Conservation (phyloP, 1,139 yeast genomes). For the Candida sanyaensis region DNA sequence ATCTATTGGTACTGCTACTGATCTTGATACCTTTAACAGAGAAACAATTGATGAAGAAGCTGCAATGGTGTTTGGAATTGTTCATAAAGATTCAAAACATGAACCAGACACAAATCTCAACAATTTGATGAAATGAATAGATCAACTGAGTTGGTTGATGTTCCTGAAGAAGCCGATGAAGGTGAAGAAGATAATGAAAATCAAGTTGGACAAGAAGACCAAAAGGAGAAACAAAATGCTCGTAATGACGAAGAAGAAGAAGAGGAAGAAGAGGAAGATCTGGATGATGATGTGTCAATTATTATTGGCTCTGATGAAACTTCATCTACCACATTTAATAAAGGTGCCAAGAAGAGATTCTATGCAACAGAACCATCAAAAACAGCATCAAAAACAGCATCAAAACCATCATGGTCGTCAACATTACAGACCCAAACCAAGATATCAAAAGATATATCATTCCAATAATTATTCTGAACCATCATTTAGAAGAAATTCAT, state of each 20-base stretch:
- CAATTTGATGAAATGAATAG: slow-evolving; percentile 16
- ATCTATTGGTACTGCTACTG: background rate
- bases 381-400: too few relatives aligned
- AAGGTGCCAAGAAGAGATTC: background rate
- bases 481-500: slow-evolving; percentile 22
- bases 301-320: slow-evolving; percentile 44
- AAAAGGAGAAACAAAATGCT: slow-evolving; percentile 16
- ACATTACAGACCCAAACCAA: slow-evolving; percentile 1
- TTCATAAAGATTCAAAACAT: slow-evolving; percentile 21
- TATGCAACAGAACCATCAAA: slow-evolving; percentile 10
- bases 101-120: slow-evolving; percentile 12
- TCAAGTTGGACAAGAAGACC: slow-evolving; percentile 5
- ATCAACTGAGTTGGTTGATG: slow-evolving; percentile 34
- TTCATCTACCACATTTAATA: slow-evolving; percentile 22
- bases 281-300: slow-evolving; percentile 46
- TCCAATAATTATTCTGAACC: slow-evolving; percentile 21
- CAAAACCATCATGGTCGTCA: slow-evolving; percentile 9
- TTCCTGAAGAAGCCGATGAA: slow-evolving; percentile 12
- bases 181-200: slow-evolving; percentile 9
- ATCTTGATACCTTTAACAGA: slow-evolving; percentile 12
- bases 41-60: slow-evolving; percentile 41
- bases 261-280: slow-evolving; percentile 33
- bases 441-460: slow-evolving; percentile 17
- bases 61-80: slow-evolving; percentile 50
- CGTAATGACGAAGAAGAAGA: slow-evolving; percentile 21